A percentile compares a stretch with the other conserved stretches of the same genome.
Conservation (phyloP, 495 filamentous ascomycete species). For the Penicillium coprophilum region DNA sequence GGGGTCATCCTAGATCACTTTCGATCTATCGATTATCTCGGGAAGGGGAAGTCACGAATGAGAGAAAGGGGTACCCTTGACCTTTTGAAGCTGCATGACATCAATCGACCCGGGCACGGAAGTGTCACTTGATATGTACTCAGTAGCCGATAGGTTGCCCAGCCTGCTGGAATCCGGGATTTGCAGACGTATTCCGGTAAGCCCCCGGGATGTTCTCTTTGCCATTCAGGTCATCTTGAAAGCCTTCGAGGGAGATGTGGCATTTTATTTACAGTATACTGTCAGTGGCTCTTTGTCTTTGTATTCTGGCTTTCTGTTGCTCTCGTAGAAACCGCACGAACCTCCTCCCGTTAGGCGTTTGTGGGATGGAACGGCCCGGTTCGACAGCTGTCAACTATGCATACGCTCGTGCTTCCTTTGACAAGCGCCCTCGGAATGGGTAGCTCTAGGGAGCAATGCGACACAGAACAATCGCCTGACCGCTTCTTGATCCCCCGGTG, state of each 20-base stretch:
- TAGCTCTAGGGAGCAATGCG: background rate
- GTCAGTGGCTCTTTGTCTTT: background rate
- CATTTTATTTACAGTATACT: background rate
- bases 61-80: background rate
- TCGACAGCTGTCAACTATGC: slow-evolving; percentile 14
- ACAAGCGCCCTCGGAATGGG: background rate
- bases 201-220: background rate
- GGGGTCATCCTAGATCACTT: slow-evolving; percentile 2
- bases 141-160: background rate
- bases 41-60: background rate
- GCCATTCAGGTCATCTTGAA: background rate
- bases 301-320: background rate
- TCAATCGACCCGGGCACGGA: background rate
- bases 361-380: slow-evolving; percentile 7
- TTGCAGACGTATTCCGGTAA: background rate
- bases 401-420: background rate
- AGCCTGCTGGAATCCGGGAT: slow-evolving; percentile 9
- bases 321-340: slow-evolving; percentile 4
- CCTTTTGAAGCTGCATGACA: slow-evolving; percentile 1
- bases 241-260: background rate
- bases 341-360: slow-evolving; percentile 8
- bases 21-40: slow-evolving; percentile 12
- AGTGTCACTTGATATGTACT: slow-evolving; percentile 4
- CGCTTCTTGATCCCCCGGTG: slow-evolving; percentile 7
- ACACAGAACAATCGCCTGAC: slow-evolving; percentile 11